These are phyloP conservation scores for Viridothelium virens DNA, from an alignment of 495 filamentous ascomycete genomes.

Conservation along the genomic window DNA sequence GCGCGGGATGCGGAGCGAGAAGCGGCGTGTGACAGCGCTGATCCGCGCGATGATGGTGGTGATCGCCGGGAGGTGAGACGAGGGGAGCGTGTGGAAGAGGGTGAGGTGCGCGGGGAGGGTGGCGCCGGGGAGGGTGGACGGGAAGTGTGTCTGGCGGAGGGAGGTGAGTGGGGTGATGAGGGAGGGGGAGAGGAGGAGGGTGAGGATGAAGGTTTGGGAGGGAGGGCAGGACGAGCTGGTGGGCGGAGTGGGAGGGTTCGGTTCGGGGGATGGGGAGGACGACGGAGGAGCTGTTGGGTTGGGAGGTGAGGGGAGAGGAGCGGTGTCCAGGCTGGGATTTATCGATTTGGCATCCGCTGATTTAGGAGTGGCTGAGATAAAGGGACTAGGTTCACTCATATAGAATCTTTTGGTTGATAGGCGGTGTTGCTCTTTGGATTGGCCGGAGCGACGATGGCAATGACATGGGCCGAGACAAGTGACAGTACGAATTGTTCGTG, in stretches of 20 bases:
- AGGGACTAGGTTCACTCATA: no score
- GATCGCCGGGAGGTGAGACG: not conserved
- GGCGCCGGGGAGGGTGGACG: not conserved
- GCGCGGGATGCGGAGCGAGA: not conserved
- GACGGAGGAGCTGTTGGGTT: not conserved
- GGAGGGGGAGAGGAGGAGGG: not conserved
- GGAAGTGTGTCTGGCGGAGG: not conserved
- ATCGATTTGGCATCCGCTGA: no score
- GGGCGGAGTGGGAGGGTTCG: not conserved
- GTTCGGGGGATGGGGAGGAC: not conserved
- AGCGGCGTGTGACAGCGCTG: not conserved
- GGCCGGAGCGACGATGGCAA: not conserved
- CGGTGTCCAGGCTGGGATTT: no score
- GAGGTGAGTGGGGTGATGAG: not conserved
- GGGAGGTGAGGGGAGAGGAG: not conserved
- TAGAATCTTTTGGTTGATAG: not conserved
- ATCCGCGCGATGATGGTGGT: not conserved
- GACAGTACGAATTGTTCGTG: not conserved
- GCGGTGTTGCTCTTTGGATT: not conserved
- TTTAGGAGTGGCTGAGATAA: no score
- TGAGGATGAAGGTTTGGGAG: not conserved
- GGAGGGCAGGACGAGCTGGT: not conserved
- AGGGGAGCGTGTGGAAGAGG: constrained; percentile 4
- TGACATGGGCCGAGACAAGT: not conserved
- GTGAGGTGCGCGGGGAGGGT: not conserved